Conservation (phyloP, 768 basidiomycete genomes). For the Boletus eberwhitei region DNA sequence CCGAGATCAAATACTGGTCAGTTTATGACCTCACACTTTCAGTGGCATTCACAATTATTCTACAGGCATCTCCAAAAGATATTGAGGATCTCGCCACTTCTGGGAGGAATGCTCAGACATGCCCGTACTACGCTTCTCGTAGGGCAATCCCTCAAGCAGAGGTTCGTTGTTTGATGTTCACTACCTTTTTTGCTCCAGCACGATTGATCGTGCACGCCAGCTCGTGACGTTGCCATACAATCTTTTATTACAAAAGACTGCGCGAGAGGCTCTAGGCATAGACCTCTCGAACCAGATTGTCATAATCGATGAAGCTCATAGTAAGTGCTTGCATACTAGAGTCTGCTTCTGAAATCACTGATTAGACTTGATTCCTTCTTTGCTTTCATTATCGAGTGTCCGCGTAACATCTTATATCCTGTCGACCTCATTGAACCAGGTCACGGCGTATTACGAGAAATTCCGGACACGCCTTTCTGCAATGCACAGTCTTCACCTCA, state of each 20-base stretch:
- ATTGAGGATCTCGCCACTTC: slow-evolving; percentile 86
- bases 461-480: slow-evolving; percentile 78
- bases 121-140: slow-evolving; percentile 92
- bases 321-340: slow-evolving; percentile 44
- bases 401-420: slow-evolving; percentile 58
- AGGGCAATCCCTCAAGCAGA: slow-evolving; percentile 88
- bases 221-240: slow-evolving; percentile 94
- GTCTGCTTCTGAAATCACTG: slow-evolving; percentile 1
- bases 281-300: slow-evolving; percentile 81
- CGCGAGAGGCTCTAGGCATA: slow-evolving; percentile 85
- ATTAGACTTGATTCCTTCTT: slow-evolving; percentile 82
- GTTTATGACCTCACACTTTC: not conserved
- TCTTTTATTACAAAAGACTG: slow-evolving; percentile 76
- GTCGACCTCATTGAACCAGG: slow-evolving; percentile 64
- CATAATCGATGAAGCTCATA: slow-evolving; percentile 95
- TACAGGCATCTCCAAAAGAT: slow-evolving; percentile 82
- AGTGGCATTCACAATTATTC: not conserved
- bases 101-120: slow-evolving; percentile 67
- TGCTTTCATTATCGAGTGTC: slow-evolving; percentile 81
- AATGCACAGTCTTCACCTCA: slow-evolving; percentile 72
- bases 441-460: slow-evolving; percentile 69
- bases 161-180: slow-evolving; percentile 38
- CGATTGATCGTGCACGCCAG: slow-evolving; percentile 36
- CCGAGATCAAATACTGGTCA: slow-evolving; percentile 80
- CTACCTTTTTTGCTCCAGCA: not conserved